Conservation (phyloP, 2,329 filamentous ascomycete species). For the Claviceps capensis region DNA sequence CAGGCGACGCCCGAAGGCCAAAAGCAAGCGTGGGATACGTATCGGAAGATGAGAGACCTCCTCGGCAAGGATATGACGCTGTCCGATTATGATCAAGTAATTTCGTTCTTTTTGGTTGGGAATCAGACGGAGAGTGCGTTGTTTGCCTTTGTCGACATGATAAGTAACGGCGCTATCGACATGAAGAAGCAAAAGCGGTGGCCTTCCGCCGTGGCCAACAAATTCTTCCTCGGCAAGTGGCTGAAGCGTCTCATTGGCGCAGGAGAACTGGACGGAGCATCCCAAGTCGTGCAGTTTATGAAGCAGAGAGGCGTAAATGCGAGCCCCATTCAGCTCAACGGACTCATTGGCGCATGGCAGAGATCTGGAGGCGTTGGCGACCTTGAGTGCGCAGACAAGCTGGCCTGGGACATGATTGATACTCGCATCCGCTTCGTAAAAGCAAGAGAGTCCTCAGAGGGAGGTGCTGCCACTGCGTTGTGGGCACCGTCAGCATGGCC, state of each 20-base stretch:
- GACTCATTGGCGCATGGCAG: conserved; percentile 66
- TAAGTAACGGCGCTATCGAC: conserved; percentile 47
- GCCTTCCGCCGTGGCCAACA: conserved; percentile 45
- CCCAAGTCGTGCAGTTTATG: conserved; percentile 64
- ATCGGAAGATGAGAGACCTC: conserved; percentile 47
- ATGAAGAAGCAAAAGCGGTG: conserved; percentile 29
- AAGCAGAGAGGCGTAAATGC: conserved; percentile 52
- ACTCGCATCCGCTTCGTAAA: conserved; percentile 51
- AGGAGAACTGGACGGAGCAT: conserved; percentile 56
- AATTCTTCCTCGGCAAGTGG: conserved; percentile 81
- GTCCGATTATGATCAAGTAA: conserved; percentile 63
- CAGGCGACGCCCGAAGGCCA: conserved; percentile 30
- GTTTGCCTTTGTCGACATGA: conserved; percentile 79
- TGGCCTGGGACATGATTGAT: conserved; percentile 68
- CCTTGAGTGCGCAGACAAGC: conserved; percentile 47
- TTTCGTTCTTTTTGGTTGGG: conserved; percentile 54
- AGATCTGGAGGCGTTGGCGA: conserved; percentile 43
- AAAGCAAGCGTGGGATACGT: conserved; percentile 51
- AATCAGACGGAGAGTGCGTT: conserved; percentile 54
- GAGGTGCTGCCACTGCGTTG: background rate
- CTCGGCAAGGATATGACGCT: conserved; percentile 50
- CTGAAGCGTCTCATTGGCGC: conserved; percentile 68
- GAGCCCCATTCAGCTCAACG: conserved; percentile 66
- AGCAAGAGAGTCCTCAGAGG: conserved; percentile 19
- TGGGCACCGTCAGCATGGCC: conserved; percentile 23